Evolutionary conservation across 768 basidiomycete genomes (phyloP), one percentile per base, ranked within the genome.

Genomic region (Hygrocybe coccinea): DNA sequence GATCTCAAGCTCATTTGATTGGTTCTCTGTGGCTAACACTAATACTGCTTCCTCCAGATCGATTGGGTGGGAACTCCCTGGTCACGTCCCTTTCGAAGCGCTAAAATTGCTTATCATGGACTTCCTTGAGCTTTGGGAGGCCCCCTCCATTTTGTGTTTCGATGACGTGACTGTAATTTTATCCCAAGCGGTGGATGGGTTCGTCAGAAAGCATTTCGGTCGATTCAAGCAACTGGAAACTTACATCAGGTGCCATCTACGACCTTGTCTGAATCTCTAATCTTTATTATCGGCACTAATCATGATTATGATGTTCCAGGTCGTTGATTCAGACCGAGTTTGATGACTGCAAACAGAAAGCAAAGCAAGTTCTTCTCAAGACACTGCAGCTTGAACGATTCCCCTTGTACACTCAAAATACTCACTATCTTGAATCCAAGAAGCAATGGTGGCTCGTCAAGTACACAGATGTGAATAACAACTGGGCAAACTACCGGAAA

Each of bases 51-150:
- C 19, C 24, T 15, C 2, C 29, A 76, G 74, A 5, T 70, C 69
- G 1, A 69, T 69, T 9, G 65, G 66, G 11, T 76, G 74, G 73
- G 74, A 76, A 39, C 67, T 75, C 3, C 71, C 71, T 0, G 64
- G 60, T 0, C 63, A 69, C 52, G 64, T 74, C 35, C 74, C 74
- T 0, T 75, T 69, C 37, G 69, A 74, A 14, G 72, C 71, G 1
- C 69, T 64, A 0, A 68, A 64, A 48, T 52, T 55, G 0, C 64
- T 74, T 21, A 60, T 75, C 14, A n/a, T 46, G 21, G 52, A 60
- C 15, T 69, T 65, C 44, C 69, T 66, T 11, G 50, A 41, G 2
- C 59, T 66, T 3, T 76, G 72, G 74, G 47, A 58, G 3, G 46
- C 45, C 3, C 71, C 70, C 2, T 56, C 71, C 0, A 21, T 64